Evolutionary conservation across 495 filamentous ascomycete species (phyloP).

Genomic region (Hypomontagnella submonticulosa): DNA sequence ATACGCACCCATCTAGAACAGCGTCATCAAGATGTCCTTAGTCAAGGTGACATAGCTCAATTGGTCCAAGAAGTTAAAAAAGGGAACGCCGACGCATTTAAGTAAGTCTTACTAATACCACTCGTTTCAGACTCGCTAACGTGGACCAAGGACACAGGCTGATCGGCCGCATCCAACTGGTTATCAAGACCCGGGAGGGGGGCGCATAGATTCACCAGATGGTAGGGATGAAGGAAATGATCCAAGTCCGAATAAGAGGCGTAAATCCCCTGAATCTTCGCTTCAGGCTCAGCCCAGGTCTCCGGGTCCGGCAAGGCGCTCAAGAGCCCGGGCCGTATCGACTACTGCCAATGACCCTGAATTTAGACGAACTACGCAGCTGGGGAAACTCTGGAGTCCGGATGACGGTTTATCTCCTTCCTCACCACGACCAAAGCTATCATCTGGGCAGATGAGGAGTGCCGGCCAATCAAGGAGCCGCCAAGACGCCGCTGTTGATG

Average conservation of each 20-base stretch:
- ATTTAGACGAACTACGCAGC: constrained; percentile 44
- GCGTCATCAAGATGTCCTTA: constrained; percentile 32
- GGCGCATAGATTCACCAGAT: constrained; percentile 6
- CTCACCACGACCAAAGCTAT: constrained; percentile 29
- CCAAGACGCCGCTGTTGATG: constrained; percentile 29
- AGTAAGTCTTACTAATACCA: constrained; percentile 22
- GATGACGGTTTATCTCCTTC: constrained; percentile 41
- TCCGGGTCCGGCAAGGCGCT: constrained; percentile 37
- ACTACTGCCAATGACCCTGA: constrained; percentile 43
- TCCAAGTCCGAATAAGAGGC: constrained; percentile 31
- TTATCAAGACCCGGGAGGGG: constrained; percentile 25
- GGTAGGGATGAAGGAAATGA: constrained; percentile 24
- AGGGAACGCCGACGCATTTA: constrained; percentile 14
- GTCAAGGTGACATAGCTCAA: constrained; percentile 23
- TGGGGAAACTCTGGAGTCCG: constrained; percentile 53
- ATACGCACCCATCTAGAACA: constrained; percentile 37
- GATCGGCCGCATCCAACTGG: constrained; percentile 2
- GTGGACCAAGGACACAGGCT: constrained; percentile 7
- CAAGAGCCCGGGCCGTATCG: constrained; percentile 37
- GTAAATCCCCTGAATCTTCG: constrained; percentile 38
- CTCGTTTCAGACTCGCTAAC: constrained; percentile 22
- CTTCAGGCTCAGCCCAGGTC: constrained; percentile 29
- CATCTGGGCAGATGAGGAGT: constrained; percentile 21
- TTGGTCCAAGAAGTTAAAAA: constrained; percentile 41
- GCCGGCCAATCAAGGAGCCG: constrained; percentile 13